A percentile compares a stretch with the other conserved stretches of the same genome.
These are phyloP conservation scores for Lipomyces lipofer DNA, from an alignment of 805 yeast genomes.

Conservation along the genomic window DNA sequence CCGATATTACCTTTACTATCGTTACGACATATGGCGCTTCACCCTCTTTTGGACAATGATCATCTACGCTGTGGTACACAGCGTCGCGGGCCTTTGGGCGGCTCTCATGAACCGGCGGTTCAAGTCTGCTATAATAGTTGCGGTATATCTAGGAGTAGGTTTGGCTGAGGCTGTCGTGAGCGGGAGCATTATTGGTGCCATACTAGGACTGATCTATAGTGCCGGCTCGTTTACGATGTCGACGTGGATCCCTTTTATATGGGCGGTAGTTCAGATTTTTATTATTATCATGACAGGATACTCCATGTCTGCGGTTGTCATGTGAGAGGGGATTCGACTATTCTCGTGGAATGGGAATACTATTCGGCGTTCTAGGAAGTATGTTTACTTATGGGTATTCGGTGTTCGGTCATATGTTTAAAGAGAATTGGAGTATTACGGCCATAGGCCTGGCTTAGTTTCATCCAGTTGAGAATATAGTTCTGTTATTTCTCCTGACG, in stretches of 20 bases:
- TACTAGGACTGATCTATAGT: conserved; percentile 39
- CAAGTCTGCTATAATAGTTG: conserved; percentile 47
- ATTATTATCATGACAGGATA: conserved; percentile 69
- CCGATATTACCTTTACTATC: conserved; percentile 57
- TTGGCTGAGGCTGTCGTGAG: conserved; percentile 63
- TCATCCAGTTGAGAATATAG: no score
- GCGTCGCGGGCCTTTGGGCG: conserved; percentile 65
- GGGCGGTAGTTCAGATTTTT: conserved; percentile 68
- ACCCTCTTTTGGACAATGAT: conserved; percentile 81
- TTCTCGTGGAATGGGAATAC: no score
- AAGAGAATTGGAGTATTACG: no score
- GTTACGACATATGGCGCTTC: conserved; percentile 76
- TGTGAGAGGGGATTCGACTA: no score
- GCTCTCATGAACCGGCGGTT: conserved; percentile 49
- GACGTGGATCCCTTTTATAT: conserved; percentile 90
- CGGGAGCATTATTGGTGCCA: conserved; percentile 76
- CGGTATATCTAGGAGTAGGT: conserved; percentile 55
- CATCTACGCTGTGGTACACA: conserved; percentile 61
- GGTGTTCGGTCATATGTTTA: no score
- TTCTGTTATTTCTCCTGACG: no score
- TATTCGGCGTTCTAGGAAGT: no score
- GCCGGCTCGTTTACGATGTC: conserved; percentile 74
- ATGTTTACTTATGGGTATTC: background rate
- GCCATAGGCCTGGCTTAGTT: no score
- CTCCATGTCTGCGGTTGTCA: conserved; percentile 52